These are phyloP conservation scores for Spergularia azorica DNA, from an alignment of 179 eudicot genomes.

Conservation along the genomic window DNA sequence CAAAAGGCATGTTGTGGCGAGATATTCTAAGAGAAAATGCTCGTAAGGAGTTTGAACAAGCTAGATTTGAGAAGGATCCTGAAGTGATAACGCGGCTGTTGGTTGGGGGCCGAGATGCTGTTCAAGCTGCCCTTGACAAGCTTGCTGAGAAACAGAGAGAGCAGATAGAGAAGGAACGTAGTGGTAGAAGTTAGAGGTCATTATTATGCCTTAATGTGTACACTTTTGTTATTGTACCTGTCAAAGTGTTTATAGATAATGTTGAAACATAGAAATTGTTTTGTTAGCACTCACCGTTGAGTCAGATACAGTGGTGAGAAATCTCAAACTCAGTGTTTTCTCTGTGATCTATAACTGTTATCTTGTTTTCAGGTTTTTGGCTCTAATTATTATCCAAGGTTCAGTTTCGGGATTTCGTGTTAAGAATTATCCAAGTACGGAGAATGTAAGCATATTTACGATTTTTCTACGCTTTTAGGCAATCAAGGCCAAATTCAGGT, in stretches of 20 bases:
- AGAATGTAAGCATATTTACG: no score
- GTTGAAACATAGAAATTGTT: no score
- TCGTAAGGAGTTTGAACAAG: slow-evolving; percentile 77
- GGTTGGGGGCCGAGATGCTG: slow-evolving; percentile 75
- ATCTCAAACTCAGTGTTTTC: no score
- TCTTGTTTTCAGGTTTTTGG: no score
- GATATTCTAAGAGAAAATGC: slow-evolving; percentile 77
- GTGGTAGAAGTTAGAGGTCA: slow-evolving; percentile 20
- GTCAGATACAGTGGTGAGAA: no score
- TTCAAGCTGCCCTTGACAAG: slow-evolving; percentile 68
- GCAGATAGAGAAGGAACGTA: slow-evolving; percentile 58
- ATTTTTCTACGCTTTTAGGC: no score
- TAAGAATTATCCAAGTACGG: no score
- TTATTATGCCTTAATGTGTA: not conserved
- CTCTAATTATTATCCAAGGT: no score
- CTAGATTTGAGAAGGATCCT: slow-evolving; percentile 76
- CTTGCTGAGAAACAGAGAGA: slow-evolving; percentile 72
- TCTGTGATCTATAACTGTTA: no score
- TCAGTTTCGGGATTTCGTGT: no score
- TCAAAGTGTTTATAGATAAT: not conserved
- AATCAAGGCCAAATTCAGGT: no score
- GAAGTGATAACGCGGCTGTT: slow-evolving; percentile 68
- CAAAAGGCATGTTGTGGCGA: slow-evolving; percentile 70
- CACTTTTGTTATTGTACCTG: not conserved
- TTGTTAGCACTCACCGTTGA: no score